These are phyloP conservation scores for Ganoderma sinense DNA, from an alignment of 1,284 basidiomycete genomes.

Conservation along the genomic window DNA sequence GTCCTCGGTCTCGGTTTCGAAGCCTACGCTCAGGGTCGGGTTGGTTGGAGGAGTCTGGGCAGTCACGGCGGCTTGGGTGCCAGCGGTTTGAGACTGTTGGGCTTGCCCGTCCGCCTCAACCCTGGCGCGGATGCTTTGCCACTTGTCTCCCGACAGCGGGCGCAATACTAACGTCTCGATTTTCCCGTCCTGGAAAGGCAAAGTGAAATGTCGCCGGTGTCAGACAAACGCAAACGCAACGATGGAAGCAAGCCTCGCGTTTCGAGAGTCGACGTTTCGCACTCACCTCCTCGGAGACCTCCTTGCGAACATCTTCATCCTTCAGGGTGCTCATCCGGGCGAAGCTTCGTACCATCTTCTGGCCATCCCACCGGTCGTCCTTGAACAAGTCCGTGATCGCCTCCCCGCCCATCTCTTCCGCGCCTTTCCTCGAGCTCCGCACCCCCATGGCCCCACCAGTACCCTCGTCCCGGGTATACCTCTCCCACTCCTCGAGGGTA, in stretches of 20 bases:
- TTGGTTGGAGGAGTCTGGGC: background rate
- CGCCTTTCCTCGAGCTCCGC: constrained; percentile 39
- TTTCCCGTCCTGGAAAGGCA: constrained; percentile 45
- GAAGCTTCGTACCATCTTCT: constrained; percentile 82
- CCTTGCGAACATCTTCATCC: constrained; percentile 43
- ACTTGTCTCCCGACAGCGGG: constrained; percentile 52
- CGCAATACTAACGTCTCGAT: constrained; percentile 51
- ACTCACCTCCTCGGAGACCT: constrained; percentile 41
- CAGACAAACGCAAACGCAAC: background rate
- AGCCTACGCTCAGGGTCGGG: constrained; percentile 24
- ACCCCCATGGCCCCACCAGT: constrained; percentile 46
- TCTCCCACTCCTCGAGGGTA: constrained; percentile 67
- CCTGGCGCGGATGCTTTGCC: constrained; percentile 50
- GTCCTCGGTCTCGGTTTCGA: constrained; percentile 53
- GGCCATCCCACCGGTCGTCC: constrained; percentile 69
- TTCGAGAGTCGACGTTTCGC: background rate
- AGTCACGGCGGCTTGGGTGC: background rate
- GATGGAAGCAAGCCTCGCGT: background rate
- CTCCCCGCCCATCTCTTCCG: constrained; percentile 47
- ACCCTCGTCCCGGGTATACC: constrained; percentile 51
- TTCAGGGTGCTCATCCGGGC: constrained; percentile 60
- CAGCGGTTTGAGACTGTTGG: constrained; percentile 9
- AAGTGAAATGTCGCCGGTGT: background rate
- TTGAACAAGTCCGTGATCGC: constrained; percentile 53
- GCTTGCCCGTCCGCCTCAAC: constrained; percentile 35